Evolutionary conservation across 495 filamentous ascomycete species (phyloP).

Genomic region (Saxophila tyrrhenica): DNA sequence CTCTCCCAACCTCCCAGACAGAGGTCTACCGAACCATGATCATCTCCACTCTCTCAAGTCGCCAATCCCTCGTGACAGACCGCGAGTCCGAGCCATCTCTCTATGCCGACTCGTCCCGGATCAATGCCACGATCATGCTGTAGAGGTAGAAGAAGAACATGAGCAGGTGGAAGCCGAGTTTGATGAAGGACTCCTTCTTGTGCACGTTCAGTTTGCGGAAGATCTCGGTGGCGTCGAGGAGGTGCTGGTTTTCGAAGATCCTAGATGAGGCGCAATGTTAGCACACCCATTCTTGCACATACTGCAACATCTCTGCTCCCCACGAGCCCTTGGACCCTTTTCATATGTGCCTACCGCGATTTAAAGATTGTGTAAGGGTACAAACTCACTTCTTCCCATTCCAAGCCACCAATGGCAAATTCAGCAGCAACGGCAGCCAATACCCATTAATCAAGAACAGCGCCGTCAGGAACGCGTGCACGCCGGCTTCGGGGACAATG

Average conservation of each 20-base stretch:
- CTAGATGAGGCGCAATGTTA: conserved; percentile 35
- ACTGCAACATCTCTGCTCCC: too few relatives aligned
- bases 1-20: too few relatives aligned
- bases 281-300: too few relatives aligned
- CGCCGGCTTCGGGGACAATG: conserved; percentile 96
- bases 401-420: conserved; percentile 82
- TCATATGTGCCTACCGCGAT: too few relatives aligned
- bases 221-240: conserved; percentile 96
- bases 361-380: neutral
- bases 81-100: neutral
- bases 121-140: conserved; percentile 98
- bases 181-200: conserved; percentile 99
- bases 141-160: conserved; percentile 99
- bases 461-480: conserved; percentile 88
- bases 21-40: too few relatives aligned
- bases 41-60: too few relatives aligned
- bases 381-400: conserved; percentile 87
- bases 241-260: conserved; percentile 92
- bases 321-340: too few relatives aligned
- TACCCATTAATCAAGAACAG: conserved; percentile 98
- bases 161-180: conserved; percentile 95
- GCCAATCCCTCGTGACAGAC: too few relatives aligned
- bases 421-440: conserved; percentile 87
- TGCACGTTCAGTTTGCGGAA: conserved; percentile 98
- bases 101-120: conserved; percentile 83